Percentiles rank a stretch among this genome's conserved stretches.
These are phyloP conservation scores for Ophiostoma sp. DNA, from an alignment of 2,329 filamentous ascomycete species.

Conservation along the genomic window DNA sequence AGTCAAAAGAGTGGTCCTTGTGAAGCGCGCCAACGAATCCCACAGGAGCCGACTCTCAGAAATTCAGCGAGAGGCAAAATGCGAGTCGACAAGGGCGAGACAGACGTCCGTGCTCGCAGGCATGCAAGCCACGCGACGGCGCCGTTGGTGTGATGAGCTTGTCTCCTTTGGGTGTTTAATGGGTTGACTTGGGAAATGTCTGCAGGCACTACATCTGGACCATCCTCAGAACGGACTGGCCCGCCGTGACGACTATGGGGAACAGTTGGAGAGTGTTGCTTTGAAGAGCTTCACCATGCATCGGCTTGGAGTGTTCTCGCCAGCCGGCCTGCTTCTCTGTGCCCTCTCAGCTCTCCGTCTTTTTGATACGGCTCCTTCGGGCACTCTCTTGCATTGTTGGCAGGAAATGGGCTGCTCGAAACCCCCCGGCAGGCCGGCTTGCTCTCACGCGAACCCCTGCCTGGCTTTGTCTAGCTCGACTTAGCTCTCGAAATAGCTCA, in stretches of 20 bases:
- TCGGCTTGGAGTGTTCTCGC: not conserved
- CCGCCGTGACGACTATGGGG: not conserved
- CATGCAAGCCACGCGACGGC: not conserved
- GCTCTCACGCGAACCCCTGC: not conserved
- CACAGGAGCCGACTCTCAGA: not conserved
- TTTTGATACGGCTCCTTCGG: not conserved
- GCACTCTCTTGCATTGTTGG: not conserved
- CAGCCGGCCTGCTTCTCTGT: not conserved
- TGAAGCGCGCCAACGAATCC: constrained; percentile 1
- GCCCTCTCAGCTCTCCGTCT: not conserved
- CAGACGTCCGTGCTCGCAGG: not conserved
- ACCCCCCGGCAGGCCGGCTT: constrained; percentile 3
- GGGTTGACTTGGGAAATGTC: no score
- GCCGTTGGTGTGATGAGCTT: not conserved
- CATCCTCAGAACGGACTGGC: not conserved
- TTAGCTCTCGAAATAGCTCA: not conserved
- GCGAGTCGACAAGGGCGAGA: not conserved
- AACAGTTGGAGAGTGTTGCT: not conserved
- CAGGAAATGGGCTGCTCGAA: not conserved
- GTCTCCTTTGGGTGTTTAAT: not conserved
- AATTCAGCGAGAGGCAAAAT: not conserved
- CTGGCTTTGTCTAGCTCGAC: not conserved
- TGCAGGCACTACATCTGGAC: not conserved
- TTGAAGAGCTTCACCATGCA: not conserved
- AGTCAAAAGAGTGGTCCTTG: not conserved